Base-by-base conservation (phyloP, 108 stramenopile genomes). In the Chaetoceros muelleri region DNA sequence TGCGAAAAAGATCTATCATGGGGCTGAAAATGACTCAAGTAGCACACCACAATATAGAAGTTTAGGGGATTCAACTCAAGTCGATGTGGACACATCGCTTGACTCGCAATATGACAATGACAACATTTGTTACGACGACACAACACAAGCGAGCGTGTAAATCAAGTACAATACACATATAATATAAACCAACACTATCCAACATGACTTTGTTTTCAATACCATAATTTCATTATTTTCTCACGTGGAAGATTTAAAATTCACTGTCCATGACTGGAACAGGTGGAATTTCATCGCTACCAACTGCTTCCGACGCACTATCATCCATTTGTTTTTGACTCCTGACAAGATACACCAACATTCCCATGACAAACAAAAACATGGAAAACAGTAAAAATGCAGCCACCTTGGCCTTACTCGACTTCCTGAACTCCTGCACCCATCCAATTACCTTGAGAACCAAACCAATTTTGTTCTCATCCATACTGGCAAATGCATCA, bases 401-500 rank as follows among this genome's bases (percentile, higher is more conserved):
- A 40, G 13, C 8, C 5, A 40, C 8, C 13, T 40, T 40, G 5
- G 34, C 34, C 13, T 40, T 40, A 10, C 8, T 10, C 5, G 8
- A 10, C 5, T 40, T 40, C 34, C 13, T 70, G 28, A 73, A 71
- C 50, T 67, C 64, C 55, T 80, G 82, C 2, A 66, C 66, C 2
- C 30, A 53, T 30, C 71, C 65, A 56, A 79, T 74, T 53, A 61
- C 46, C n/a, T 65, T 70, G 44, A 90, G 28, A 25, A 72, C 68
- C 31, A 55, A 27, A n/a, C 83, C 84, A 52, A 90, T 26, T 30
- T 84, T 72, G 22, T 69, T 52, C 44, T 86, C 83, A 40, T 77
- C 70, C 82, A 90, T 81, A 20, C 52, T 48, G 2, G 70, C 68
- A 57, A 90, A 85, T 54, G 62, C 65, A 46, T 86, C 78, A 30